Evolutionary conservation across 768 basidiomycete species (phyloP), one percentile per base, ranked within the genome.

Genomic region (Nevesoporus exiguus): DNA sequence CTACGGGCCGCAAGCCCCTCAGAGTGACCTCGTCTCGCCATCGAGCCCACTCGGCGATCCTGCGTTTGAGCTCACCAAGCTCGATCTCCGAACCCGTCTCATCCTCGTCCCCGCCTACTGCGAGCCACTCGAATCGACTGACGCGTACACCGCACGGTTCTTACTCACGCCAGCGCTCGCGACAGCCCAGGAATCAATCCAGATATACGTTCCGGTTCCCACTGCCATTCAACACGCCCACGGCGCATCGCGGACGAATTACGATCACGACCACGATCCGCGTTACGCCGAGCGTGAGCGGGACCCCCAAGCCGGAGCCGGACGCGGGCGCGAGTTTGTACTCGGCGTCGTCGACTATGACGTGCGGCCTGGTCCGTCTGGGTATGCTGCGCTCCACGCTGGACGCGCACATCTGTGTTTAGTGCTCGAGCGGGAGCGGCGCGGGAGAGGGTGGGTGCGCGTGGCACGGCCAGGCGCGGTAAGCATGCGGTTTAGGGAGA

Each of bases 271-370:
- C 2, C 42, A 39, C 22, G 54, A 55, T 25, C 21, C 48, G 7
- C 53, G 47, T 5, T 22, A 42, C 19, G 17, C 39, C 2, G 58
- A 51, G 33, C 50, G 47, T 0, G 59, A 55, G 1, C 14, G 58
- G 1, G 58, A 61, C 22, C 17, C 17, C 36, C 52, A 36, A 17
- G 34, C 0, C 8, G 51, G 44, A 13, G 36, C 1, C 14, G 51
- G 44, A 19, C 34, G 49, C 31, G 59, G 52, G 17, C 51, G 59
- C 0, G 64, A 66, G 44, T 64, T 55, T 6, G 60, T 21, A 17
- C 62, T 66, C 14, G 62, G 59, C 5, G 65, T 66, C 5, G 52
- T 66, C 0, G 62, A 66, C 33, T 65, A 67, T 22, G 64, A 66
- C 34, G 36, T 10, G 19, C 62, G 65, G 27, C 24, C 55, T 15